phyloP scores from a whole-genome alignment of 1,284 basidiomycete species.

The Tremellales sp. region DNA sequence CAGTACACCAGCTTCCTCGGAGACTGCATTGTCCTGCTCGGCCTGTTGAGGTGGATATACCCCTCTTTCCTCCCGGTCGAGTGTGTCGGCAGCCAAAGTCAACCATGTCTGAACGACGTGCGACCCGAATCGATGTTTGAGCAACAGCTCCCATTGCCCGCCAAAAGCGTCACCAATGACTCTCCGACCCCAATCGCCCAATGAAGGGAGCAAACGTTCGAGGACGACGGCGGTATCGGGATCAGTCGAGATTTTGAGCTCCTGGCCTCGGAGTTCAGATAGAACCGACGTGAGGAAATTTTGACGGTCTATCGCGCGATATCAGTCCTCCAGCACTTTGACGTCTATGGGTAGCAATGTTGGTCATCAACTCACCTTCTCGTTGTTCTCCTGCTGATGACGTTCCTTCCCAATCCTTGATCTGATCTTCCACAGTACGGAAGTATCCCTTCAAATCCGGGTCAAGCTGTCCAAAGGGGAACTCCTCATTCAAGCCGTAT shows the following conservation, averaged over 20 bases:
- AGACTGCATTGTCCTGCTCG: slow-evolving; percentile 2
- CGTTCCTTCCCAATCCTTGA: slow-evolving; percentile 73
- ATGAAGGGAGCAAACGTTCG: slow-evolving; percentile 80
- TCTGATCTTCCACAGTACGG: slow-evolving; percentile 74
- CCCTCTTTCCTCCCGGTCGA: slow-evolving; percentile 75
- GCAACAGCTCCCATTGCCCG: slow-evolving; percentile 72
- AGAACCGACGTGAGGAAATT: slow-evolving; percentile 80
- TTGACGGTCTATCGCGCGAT: slow-evolving; percentile 59
- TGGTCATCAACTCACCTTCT: slow-evolving; percentile 61
- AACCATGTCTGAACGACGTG: slow-evolving; percentile 89
- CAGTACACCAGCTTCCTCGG: slow-evolving; percentile 55
- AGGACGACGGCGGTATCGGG: slow-evolving; percentile 83
- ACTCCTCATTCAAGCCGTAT: slow-evolving; percentile 57
- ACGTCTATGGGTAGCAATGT: not conserved
- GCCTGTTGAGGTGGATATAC: slow-evolving; percentile 53
- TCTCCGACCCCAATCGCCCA: slow-evolving; percentile 87
- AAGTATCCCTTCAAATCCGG: slow-evolving; percentile 88
- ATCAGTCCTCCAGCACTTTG: not conserved
- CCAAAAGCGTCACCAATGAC: slow-evolving; percentile 79
- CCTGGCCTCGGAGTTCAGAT: slow-evolving; percentile 75
- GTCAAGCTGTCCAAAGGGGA: slow-evolving; percentile 82
- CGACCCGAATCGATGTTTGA: slow-evolving; percentile 79
- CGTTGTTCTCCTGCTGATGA: slow-evolving; percentile 53
- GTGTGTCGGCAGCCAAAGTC: slow-evolving; percentile 64
- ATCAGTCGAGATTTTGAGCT: slow-evolving; percentile 83